Conservation (phyloP, 768 basidiomycete species). For the Tulasnella sp. region DNA sequence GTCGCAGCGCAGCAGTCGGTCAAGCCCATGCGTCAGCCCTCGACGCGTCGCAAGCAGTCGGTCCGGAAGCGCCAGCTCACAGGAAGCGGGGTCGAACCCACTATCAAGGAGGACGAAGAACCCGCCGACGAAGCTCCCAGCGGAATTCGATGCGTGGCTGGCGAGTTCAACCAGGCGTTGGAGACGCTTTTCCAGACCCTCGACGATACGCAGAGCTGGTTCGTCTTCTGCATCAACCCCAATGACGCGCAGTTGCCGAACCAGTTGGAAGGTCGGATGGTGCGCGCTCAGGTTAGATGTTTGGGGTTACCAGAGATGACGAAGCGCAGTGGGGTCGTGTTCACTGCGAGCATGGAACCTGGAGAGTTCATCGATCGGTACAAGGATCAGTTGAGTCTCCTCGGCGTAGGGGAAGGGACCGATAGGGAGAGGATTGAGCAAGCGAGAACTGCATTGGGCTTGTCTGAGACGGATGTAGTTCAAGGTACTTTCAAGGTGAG, state of each 20-base stretch:
- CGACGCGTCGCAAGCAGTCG: constrained; percentile 69
- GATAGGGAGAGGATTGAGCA: constrained; percentile 50
- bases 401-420: constrained; percentile 49
- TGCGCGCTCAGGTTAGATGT: constrained; percentile 85
- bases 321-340: constrained; percentile 49
- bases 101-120: constrained; percentile 32
- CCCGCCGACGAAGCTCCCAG: constrained; percentile 25
- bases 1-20: constrained; percentile 88
- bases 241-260: constrained; percentile 93
- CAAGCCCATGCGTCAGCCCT: constrained; percentile 90
- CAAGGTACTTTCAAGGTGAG: constrained; percentile 75
- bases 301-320: constrained; percentile 70
- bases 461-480: constrained; percentile 63
- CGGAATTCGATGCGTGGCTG: constrained; percentile 60
- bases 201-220: constrained; percentile 84
- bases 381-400: constrained; percentile 44
- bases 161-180: constrained; percentile 76
- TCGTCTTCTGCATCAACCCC: constrained; percentile 84
- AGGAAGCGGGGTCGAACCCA: constrained; percentile 21
- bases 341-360: constrained; percentile 76
- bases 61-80: constrained; percentile 49
- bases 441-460: constrained; percentile 40
- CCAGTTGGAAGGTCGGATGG: constrained; percentile 82
- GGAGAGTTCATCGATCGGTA: constrained; percentile 84
- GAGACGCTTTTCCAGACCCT: constrained; percentile 80